Conservation (phyloP, 179 eudicot genomes). For the Corrigiola litoralis region DNA sequence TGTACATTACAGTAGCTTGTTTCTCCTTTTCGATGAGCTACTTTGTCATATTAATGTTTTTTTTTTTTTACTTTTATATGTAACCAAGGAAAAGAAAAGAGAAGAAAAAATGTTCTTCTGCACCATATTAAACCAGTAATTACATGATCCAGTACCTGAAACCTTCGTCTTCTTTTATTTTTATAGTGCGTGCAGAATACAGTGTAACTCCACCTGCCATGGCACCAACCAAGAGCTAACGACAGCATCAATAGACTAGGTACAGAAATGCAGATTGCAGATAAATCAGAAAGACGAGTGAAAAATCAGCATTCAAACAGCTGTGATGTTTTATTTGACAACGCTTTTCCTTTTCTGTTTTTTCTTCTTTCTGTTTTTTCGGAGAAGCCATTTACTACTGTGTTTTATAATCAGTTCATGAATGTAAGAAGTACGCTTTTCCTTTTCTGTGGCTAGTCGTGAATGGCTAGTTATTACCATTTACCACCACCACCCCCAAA, state of each 20-base stretch:
- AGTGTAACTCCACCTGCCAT: constrained; percentile 63
- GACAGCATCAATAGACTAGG: not conserved
- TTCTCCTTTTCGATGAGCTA: no score
- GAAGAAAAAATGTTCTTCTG: not conserved
- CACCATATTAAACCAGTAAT: not conserved
- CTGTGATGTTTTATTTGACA: no score
- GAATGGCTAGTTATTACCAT: no score
- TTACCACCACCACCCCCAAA: no score
- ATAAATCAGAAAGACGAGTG: not conserved
- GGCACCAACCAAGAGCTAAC: constrained; percentile 18
- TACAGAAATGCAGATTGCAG: not conserved
- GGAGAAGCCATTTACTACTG: no score
- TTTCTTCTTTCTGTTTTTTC: no score
- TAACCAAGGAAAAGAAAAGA: not conserved
- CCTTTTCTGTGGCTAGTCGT: no score
- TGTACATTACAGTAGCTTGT: no score
- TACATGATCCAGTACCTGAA: constrained; percentile 46
- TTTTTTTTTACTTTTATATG: not conserved
- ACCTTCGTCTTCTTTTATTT: constrained; percentile 88
- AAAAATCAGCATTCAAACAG: constrained; percentile 7
- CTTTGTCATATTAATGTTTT: not conserved
- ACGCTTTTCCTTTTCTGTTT: no score
- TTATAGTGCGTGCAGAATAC: constrained; percentile 71
- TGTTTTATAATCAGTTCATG: no score
- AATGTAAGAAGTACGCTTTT: no score